Conservation (phyloP, 495 filamentous ascomycete genomes). For the Talaromyces adpressus region DNA sequence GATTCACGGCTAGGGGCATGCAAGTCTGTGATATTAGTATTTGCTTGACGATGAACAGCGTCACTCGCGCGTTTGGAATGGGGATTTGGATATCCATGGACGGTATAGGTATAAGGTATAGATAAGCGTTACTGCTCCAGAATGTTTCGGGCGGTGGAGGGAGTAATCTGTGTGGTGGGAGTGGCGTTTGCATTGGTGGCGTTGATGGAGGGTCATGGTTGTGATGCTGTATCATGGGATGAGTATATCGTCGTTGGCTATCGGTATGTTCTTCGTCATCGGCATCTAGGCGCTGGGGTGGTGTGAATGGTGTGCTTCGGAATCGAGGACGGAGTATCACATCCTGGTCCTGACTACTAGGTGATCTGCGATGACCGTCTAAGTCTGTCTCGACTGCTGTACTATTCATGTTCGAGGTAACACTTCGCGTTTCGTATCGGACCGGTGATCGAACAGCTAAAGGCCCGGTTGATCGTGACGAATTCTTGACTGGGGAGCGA, state of each 20-base stretch:
- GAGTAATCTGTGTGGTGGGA: conserved; percentile 38
- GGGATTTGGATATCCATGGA: conserved; percentile 15
- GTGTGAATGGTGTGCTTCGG: conserved; percentile 17
- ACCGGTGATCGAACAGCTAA: conserved; percentile 21
- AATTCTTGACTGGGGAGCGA: conserved; percentile 25
- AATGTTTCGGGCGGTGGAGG: conserved; percentile 39
- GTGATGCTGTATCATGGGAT: conserved; percentile 12
- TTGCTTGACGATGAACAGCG: conserved; percentile 51
- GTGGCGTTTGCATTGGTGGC: not conserved
- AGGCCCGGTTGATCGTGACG: conserved; percentile 13
- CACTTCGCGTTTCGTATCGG: conserved; percentile 24
- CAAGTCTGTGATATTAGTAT: conserved; percentile 50
- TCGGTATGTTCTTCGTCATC: conserved; percentile 2
- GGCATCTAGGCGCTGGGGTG: conserved; percentile 12
- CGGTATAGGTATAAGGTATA: not conserved
- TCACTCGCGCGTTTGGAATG: conserved; percentile 26
- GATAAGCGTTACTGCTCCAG: conserved; percentile 11
- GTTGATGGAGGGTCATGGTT: conserved; percentile 19
- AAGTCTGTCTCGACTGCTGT: conserved; percentile 13
- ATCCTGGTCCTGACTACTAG: conserved; percentile 26
- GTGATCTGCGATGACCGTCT: conserved; percentile 13
- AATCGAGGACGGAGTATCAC: conserved; percentile 31
- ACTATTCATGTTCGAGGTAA: conserved; percentile 12
- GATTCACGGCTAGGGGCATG: conserved; percentile 50
- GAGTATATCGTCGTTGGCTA: conserved; percentile 24